Conservation (phyloP, 1,284 basidiomycete species). For the Ceratobasidium papillatum region DNA sequence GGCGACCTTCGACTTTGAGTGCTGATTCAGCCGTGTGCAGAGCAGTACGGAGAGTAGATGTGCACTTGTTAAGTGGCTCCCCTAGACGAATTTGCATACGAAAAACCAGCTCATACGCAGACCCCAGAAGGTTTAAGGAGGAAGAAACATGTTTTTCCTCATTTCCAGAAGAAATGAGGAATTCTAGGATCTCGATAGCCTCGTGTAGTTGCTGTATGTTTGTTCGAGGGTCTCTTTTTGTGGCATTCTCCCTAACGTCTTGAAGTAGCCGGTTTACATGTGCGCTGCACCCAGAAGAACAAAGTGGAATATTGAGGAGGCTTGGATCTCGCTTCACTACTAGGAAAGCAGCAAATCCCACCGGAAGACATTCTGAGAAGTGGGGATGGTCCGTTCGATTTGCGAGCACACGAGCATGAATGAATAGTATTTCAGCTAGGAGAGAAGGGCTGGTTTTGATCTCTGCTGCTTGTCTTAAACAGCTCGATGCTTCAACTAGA, state of each 20-base stretch:
- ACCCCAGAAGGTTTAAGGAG: not conserved
- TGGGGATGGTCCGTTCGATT: not conserved
- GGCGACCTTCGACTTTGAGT: not conserved
- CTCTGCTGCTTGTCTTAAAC: not conserved
- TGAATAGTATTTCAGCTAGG: not conserved
- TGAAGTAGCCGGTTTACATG: not conserved
- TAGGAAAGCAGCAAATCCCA: not conserved
- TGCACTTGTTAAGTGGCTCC: not conserved
- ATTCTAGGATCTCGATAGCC: not conserved
- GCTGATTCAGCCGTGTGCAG: not conserved
- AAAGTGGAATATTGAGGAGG: not conserved
- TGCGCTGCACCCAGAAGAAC: not conserved
- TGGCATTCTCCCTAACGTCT: not conserved
- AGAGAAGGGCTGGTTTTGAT: not conserved
- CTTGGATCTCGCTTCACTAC: not conserved
- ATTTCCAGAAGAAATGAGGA: not conserved
- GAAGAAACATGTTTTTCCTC: not conserved
- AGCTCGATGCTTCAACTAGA: not conserved
- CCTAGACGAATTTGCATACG: not conserved
- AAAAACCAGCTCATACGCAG: not conserved
- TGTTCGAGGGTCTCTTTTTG: not conserved
- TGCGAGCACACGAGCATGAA: not conserved
- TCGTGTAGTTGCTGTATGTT: not conserved
- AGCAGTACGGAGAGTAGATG: not conserved
- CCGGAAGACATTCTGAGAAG: not conserved